These are phyloP conservation scores for Solanum dulcamara DNA, from an alignment of 257 asterid species.

Conservation along the genomic window DNA sequence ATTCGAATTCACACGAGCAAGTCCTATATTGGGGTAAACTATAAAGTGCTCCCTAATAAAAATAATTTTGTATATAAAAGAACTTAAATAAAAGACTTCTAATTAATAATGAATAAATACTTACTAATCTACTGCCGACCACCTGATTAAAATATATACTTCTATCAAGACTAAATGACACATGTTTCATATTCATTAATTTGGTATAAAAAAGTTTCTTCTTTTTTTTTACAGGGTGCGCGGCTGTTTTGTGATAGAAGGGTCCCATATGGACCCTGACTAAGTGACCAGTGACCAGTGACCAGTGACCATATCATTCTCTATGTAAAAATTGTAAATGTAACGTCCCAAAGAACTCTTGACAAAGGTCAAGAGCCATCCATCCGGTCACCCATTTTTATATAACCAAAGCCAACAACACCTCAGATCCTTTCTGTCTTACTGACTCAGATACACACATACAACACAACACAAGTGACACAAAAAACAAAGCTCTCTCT, in stretches of 20 bases:
- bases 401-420: not conserved
- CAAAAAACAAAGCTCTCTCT: not conserved
- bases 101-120: too few relatives aligned
- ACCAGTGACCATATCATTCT: not conserved
- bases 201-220: not conserved
- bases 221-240: not conserved
- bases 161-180: not conserved
- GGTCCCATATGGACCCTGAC: not conserved
- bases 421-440: not conserved
- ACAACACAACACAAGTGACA: not conserved
- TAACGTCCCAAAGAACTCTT: slow-evolving; percentile 8
- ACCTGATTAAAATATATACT: too few relatives aligned
- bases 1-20: too few relatives aligned
- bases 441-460: not conserved
- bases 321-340: not conserved
- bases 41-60: too few relatives aligned
- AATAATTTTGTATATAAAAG: too few relatives aligned
- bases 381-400: not conserved
- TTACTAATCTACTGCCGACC: too few relatives aligned
- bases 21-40: too few relatives aligned
- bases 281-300: not conserved
- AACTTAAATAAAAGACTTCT: too few relatives aligned
- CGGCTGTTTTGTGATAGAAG: not conserved
- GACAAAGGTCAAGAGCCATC: slow-evolving; percentile 33
- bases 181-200: not conserved